phyloP scores from a whole-genome alignment of 257 asterid genomes.

The Solanum chmielewskii region DNA sequence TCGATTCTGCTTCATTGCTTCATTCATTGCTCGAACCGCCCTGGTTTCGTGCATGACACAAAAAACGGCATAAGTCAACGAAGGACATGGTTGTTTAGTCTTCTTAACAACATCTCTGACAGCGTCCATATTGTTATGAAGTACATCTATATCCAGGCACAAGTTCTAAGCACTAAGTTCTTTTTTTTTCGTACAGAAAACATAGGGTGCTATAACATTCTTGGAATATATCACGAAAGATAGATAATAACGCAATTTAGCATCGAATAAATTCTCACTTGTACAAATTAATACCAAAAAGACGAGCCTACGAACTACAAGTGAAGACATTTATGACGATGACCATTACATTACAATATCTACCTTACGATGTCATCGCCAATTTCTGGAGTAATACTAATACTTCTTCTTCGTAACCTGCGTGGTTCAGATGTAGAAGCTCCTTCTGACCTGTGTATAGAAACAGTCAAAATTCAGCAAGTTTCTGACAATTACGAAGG shows the following conservation, averaged over 20 bases:
- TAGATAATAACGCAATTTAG: neutral
- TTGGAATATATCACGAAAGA: neutral
- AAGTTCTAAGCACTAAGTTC: neutral
- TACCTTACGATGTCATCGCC: slow-evolving; percentile 98
- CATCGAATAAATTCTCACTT: neutral
- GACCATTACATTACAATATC: slow-evolving; percentile 2
- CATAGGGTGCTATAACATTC: neutral
- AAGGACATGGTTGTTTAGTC: neutral
- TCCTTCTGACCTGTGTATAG: slow-evolving; percentile 75
- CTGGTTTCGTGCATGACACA: slow-evolving; percentile 21
- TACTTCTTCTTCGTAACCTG: slow-evolving; percentile 82
- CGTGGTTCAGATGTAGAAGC: slow-evolving; percentile 74
- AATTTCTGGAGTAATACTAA: slow-evolving; percentile 94
- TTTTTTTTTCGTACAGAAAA: neutral
- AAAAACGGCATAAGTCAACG: neutral
- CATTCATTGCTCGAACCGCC: slow-evolving; percentile 98
- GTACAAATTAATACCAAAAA: neutral
- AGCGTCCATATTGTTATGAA: neutral
- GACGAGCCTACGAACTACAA: neutral
- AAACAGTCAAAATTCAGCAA: neutral
- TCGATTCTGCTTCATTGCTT: slow-evolving; percentile 86
- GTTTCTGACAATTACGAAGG: neutral
- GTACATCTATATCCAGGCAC: neutral
- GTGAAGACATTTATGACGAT: neutral
- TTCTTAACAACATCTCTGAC: neutral